phyloP scores from a whole-genome alignment of 2,329 filamentous ascomycete species.

The Chaetomium olivaceum region DNA sequence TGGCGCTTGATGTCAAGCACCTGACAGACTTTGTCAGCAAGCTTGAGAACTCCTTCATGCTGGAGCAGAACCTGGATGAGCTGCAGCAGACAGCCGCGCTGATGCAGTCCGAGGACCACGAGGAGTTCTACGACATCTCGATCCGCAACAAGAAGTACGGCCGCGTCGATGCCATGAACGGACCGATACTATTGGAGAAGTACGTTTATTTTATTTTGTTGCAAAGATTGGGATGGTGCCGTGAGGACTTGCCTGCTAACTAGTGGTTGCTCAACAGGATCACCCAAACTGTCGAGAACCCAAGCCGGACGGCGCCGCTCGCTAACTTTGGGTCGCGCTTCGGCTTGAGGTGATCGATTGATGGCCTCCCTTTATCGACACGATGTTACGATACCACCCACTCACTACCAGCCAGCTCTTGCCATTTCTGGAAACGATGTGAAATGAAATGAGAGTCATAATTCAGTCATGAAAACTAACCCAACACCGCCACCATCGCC shows the following conservation, averaged over 20 bases:
- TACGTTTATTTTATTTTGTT: slow-evolving; percentile 44
- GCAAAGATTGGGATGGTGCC: not conserved
- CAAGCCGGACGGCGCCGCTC: slow-evolving; percentile 64
- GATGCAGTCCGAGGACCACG: slow-evolving; percentile 84
- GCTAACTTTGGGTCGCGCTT: slow-evolving; percentile 75
- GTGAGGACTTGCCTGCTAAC: slow-evolving; percentile 3
- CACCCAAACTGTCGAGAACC: slow-evolving; percentile 61
- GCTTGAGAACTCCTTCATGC: slow-evolving; percentile 79
- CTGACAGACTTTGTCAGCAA: slow-evolving; percentile 83
- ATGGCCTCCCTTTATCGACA: not conserved
- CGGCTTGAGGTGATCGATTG: slow-evolving; percentile 54
- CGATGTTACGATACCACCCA: not conserved
- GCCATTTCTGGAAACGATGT: not conserved
- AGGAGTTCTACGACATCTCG: slow-evolving; percentile 93
- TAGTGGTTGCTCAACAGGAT: slow-evolving; percentile 41
- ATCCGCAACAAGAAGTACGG: slow-evolving; percentile 91
- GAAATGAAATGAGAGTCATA: slow-evolving; percentile 11
- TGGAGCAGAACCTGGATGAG: slow-evolving; percentile 88
- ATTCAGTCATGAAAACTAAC: slow-evolving; percentile 11
- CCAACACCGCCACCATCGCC: not conserved
- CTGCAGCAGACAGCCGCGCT: slow-evolving; percentile 88
- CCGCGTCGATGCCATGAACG: slow-evolving; percentile 87
- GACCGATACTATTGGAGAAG: slow-evolving; percentile 90
- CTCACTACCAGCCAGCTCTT: not conserved
- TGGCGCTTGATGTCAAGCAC: slow-evolving; percentile 81